Conservation (phyloP, 225 moss, liverwort and hornwort species). For the Pseudoscleropodium purum region DNA sequence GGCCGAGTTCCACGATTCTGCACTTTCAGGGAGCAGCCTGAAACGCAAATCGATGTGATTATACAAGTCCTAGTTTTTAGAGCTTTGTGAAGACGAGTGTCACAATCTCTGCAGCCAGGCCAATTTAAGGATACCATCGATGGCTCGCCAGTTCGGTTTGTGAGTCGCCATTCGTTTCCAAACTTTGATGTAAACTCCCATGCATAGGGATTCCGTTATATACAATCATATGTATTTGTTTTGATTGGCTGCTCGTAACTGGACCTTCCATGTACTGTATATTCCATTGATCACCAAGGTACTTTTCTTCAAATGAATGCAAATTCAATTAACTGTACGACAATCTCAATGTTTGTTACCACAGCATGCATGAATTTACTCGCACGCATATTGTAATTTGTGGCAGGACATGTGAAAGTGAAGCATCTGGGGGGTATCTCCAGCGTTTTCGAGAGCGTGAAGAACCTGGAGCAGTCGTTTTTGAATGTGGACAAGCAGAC, state of each 20-base stretch:
- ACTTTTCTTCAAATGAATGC: too few relatives aligned
- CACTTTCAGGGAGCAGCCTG: background rate
- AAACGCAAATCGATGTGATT: too few relatives aligned
- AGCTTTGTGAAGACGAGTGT: background rate
- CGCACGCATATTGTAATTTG: too few relatives aligned
- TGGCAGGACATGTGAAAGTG: background rate
- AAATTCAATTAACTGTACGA: too few relatives aligned
- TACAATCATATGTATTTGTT: background rate
- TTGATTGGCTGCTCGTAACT: background rate
- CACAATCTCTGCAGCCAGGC: background rate
- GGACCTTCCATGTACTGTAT: background rate
- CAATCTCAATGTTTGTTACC: background rate
- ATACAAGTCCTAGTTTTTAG: background rate
- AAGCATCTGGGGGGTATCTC: slow-evolving; percentile 7
- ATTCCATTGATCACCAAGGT: background rate
- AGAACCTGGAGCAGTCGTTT: background rate
- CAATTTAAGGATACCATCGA: background rate
- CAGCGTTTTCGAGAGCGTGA: background rate
- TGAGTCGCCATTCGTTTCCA: background rate
- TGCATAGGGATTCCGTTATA: background rate
- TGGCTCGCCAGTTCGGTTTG: background rate
- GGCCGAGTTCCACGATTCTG: background rate
- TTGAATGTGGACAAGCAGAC: background rate
- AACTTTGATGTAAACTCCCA: background rate
- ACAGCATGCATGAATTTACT: too few relatives aligned